Evolutionary conservation across 805 yeast species (phyloP).

Genomic region (Hanseniaspora pseudoguilliermondii): DNA sequence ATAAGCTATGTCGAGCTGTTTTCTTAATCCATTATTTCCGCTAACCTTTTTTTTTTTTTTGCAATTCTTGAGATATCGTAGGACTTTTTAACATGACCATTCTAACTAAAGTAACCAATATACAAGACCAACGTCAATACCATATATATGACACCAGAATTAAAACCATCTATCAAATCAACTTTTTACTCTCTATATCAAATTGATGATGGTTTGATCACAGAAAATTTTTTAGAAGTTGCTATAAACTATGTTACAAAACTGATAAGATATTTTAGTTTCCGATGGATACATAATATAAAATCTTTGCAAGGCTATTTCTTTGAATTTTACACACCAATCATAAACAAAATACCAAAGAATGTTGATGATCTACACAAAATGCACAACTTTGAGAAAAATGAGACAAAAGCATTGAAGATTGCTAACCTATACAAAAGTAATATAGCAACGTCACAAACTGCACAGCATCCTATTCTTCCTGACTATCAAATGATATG

Average conservation of each 20-base stretch:
- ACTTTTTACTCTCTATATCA: neutral
- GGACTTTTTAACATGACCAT: no score
- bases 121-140: neutral
- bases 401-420: neutral
- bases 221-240: neutral
- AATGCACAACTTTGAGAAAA: neutral
- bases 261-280: neutral
- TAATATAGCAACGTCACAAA: neutral
- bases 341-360: neutral
- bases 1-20: neutral
- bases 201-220: neutral
- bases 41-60: no score
- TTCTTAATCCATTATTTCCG: no score
- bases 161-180: neutral
- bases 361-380: neutral
- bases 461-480: neutral
- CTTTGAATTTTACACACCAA: neutral
- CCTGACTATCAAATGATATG: conserved; percentile 6
- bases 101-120: no score
- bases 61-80: no score
- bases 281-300: neutral
- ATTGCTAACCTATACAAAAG: conserved; percentile 2
- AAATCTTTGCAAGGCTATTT: neutral
- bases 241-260: neutral
- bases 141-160: neutral